A percentile compares a stretch with the other conserved stretches of the same genome.
Conservation (phyloP, 148 eudicot species). For the Vaccinium myrtillus region DNA sequence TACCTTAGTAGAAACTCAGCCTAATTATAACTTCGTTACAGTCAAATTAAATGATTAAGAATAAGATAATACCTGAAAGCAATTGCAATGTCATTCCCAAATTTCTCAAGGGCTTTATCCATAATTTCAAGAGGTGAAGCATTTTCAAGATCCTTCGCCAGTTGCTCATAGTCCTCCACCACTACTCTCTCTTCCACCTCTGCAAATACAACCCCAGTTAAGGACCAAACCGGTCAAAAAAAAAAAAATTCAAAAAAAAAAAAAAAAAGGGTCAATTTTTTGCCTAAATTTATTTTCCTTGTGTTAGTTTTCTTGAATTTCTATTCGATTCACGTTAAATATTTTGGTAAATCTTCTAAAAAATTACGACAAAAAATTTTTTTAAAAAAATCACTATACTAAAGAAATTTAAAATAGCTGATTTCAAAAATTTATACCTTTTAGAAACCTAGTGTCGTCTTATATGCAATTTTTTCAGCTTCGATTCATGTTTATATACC, state of each 20-base stretch:
- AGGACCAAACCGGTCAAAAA: not conserved
- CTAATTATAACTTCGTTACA: not conserved
- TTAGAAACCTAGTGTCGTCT: too few species aligned
- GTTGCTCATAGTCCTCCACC: constrained; percentile 14
- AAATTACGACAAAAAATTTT: too few species aligned
- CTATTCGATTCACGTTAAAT: too few species aligned
- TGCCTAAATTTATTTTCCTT: too few species aligned
- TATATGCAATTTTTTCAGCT: too few species aligned
- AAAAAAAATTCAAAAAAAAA: too few species aligned
- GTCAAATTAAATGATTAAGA: not conserved
- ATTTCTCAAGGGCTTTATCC: constrained; percentile 20
- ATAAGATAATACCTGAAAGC: constrained; percentile 16
- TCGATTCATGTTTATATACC: too few species aligned
- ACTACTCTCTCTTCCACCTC: not conserved
- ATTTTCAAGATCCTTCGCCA: constrained; percentile 16
- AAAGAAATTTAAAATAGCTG: not conserved
- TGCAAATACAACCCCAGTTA: not conserved
- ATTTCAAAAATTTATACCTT: too few species aligned
- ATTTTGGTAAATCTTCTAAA: too few species aligned
- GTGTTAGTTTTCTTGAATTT: too few species aligned
- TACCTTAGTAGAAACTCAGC: too few species aligned
- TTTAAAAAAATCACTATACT: not conserved
- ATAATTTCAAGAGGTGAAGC: constrained; percentile 21
- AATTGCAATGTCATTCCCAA: constrained; percentile 20
- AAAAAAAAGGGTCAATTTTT: too few species aligned